A percentile compares a stretch with the other conserved stretches of the same genome.
Conservation (phyloP, 176 grass and related monocot genomes). For the Urochloa ruziziensis region DNA sequence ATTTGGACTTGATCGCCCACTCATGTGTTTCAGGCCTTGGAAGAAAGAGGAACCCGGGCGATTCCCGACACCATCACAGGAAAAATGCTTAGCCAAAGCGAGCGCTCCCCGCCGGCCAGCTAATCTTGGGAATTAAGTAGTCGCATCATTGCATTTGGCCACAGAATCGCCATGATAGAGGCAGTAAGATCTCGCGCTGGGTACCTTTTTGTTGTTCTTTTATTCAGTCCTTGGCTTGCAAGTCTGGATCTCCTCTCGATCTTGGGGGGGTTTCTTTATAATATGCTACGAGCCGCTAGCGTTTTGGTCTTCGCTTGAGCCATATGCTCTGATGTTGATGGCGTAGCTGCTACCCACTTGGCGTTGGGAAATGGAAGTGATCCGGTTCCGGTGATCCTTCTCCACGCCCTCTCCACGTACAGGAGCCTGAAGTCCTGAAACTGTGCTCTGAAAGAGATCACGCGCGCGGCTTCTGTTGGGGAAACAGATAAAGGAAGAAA, state of each 20-base stretch:
- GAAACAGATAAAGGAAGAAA: background rate
- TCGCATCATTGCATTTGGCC: background rate
- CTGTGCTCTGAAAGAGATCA: background rate
- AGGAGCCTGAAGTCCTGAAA: background rate
- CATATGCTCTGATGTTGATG: conserved; percentile 16
- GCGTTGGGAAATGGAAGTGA: background rate
- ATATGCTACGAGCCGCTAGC: background rate
- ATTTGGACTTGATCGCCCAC: background rate
- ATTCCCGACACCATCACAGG: conserved; percentile 24
- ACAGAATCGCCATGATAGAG: conserved; percentile 15
- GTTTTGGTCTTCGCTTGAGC: background rate
- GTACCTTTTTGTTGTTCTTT: conserved; percentile 12
- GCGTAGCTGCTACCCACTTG: conserved; percentile 29
- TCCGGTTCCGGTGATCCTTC: background rate
- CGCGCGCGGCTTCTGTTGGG: background rate
- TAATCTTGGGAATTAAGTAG: background rate
- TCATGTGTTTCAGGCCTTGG: conserved; percentile 27
- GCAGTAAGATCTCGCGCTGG: background rate
- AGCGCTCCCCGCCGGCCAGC: background rate
- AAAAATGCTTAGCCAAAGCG: background rate
- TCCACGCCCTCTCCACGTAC: background rate
- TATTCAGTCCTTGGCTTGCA: conserved; percentile 38
- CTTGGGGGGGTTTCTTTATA: background rate
- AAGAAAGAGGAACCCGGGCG: background rate
- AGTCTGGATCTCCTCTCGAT: conserved; percentile 21